Conservation (phyloP, 2,329 filamentous ascomycete species). For the Epicoccum nigrum region DNA sequence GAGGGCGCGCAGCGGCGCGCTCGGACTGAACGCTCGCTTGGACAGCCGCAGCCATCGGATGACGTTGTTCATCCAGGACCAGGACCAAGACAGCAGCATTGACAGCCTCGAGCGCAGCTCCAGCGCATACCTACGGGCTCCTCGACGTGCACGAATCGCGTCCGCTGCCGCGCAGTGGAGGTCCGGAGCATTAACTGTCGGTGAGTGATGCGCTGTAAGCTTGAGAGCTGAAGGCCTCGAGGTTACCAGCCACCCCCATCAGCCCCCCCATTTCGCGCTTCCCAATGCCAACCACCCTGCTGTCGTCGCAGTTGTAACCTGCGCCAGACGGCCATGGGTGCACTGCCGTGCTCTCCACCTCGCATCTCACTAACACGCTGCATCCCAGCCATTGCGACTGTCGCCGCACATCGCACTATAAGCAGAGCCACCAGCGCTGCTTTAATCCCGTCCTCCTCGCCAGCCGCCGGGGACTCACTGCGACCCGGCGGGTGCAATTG, state of each 20-base stretch:
- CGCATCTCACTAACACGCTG: slow-evolving; percentile 27
- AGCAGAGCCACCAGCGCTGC: slow-evolving; percentile 23
- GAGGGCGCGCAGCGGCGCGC: slow-evolving; percentile 24
- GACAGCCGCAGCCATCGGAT: slow-evolving; percentile 15
- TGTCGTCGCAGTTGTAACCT: slow-evolving; percentile 4
- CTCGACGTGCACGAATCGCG: slow-evolving; percentile 19
- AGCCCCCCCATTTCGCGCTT: slow-evolving; percentile 29
- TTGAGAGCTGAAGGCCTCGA: neutral
- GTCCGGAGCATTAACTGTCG: slow-evolving; percentile 11
- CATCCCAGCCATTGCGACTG: slow-evolving; percentile 29
- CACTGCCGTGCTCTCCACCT: slow-evolving; percentile 28
- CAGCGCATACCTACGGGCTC: slow-evolving; percentile 19
- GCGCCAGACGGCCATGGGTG: slow-evolving; percentile 29
- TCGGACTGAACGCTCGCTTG: slow-evolving; percentile 22
- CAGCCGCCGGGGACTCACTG: slow-evolving; percentile 24
- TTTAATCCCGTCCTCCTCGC: slow-evolving; percentile 11
- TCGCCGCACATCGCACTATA: slow-evolving; percentile 25
- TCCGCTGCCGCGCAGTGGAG: slow-evolving; percentile 10
- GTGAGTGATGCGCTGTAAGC: slow-evolving; percentile 18
- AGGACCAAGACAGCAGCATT: slow-evolving; percentile 22
- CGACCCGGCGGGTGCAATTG: slow-evolving; percentile 30
- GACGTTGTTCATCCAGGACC: slow-evolving; percentile 21
- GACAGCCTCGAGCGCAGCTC: slow-evolving; percentile 21
- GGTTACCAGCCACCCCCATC: slow-evolving; percentile 20
- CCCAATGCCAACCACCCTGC: slow-evolving; percentile 23